Conservation (phyloP, 1,284 basidiomycete genomes). For the Moesziomyces sp. region DNA sequence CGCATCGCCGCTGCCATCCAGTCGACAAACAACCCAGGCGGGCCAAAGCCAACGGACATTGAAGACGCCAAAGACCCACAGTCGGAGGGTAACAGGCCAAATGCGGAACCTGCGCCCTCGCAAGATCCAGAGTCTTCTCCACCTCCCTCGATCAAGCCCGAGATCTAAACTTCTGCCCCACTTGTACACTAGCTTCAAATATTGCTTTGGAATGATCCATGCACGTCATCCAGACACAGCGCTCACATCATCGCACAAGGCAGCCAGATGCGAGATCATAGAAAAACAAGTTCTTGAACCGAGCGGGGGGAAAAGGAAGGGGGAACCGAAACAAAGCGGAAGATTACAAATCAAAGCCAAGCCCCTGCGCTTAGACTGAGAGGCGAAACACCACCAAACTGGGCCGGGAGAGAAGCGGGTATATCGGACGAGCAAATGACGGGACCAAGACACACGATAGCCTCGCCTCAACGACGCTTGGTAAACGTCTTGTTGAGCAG, state of each 20-base stretch:
- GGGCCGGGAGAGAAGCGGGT: not conserved
- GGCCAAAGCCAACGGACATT: not conserved
- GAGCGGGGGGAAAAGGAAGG: no score
- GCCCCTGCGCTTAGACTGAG: no score
- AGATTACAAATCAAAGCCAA: no score
- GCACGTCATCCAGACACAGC: no score
- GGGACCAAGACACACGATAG: not conserved
- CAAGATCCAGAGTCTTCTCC: not conserved
- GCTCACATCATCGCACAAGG: no score
- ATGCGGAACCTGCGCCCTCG: not conserved
- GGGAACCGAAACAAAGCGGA: no score
- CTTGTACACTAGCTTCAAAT: not conserved
- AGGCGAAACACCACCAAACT: no score
- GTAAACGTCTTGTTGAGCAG: slow-evolving; percentile 71
- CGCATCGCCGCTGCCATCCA: slow-evolving; percentile 24
- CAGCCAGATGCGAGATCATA: no score
- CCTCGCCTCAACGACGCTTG: slow-evolving; percentile 39
- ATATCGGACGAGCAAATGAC: slow-evolving; percentile 7
- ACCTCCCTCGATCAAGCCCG: slow-evolving; percentile 13
- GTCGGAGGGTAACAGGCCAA: not conserved
- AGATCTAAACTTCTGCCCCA: slow-evolving; percentile 1
- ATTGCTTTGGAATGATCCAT: no score
- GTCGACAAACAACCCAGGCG: not conserved
- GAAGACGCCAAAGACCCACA: not conserved
- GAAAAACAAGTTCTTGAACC: no score